A percentile compares a stretch with the other conserved stretches of the same genome.
These are phyloP conservation scores for Psilocybe cubensis DNA, from an alignment of 768 basidiomycete species.

Conservation along the genomic window DNA sequence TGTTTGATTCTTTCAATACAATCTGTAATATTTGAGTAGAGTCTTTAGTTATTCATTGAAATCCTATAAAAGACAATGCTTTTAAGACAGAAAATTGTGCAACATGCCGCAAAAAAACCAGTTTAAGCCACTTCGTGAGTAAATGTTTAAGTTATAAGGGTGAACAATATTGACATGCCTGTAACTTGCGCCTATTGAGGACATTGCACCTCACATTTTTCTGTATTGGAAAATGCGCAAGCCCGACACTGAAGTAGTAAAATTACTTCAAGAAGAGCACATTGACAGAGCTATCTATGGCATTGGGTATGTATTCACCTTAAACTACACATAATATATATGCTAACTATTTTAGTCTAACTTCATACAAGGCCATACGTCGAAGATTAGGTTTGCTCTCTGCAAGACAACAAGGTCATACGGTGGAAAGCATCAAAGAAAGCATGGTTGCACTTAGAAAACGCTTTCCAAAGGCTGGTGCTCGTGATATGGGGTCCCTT, in stretches of 20 bases:
- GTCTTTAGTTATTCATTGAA: too few species aligned
- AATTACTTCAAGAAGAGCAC: constrained; percentile 17
- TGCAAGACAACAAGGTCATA: constrained; percentile 23
- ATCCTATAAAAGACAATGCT: too few species aligned
- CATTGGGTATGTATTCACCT: constrained; percentile 19
- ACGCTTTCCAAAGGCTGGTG: constrained; percentile 29
- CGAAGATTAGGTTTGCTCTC: constrained; percentile 21
- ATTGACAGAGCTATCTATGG: constrained; percentile 29
- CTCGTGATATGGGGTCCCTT: constrained; percentile 23
- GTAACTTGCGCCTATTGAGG: constrained; percentile 13
- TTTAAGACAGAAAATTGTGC: too few species aligned
- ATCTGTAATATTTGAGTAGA: too few species aligned
- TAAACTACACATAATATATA: not conserved
- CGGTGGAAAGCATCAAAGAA: constrained; percentile 20
- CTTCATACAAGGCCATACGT: constrained; percentile 17
- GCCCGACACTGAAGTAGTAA: constrained; percentile 29
- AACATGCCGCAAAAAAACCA: too few species aligned
- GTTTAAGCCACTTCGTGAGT: too few species aligned
- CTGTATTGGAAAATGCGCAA: constrained; percentile 25
- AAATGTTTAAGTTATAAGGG: too few species aligned
- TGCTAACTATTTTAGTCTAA: constrained; percentile 6
- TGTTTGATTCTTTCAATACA: too few species aligned
- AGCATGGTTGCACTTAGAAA: constrained; percentile 18
- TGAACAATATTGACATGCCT: too few species aligned
- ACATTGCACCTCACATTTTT: constrained; percentile 13